These are phyloP conservation scores for Cercospora sojina DNA, from an alignment of 2,329 filamentous ascomycete species.

Conservation along the genomic window DNA sequence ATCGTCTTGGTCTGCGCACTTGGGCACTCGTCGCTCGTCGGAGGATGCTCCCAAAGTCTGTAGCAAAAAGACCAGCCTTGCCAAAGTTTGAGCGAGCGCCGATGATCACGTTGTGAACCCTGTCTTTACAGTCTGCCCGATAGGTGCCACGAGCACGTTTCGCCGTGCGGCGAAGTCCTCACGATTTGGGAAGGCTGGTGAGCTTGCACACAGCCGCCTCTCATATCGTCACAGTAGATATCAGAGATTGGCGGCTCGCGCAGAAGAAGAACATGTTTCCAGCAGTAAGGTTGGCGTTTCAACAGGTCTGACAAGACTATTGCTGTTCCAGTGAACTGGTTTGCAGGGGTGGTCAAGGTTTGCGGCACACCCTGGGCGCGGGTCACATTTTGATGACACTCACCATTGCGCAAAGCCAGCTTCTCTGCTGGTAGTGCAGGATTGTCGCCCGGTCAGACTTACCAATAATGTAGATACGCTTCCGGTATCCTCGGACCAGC, in stretches of 20 bases:
- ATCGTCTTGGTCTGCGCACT: neutral
- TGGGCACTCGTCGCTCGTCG: neutral
- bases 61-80: neutral
- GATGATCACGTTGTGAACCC: neutral
- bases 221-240: neutral
- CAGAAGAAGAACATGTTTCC: neutral
- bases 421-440: neutral
- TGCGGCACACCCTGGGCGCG: neutral
- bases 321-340: neutral
- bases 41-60: neutral
- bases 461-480: neutral
- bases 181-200: neutral
- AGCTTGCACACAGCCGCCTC: neutral
- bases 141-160: neutral
- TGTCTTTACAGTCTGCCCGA: neutral
- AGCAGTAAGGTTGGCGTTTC: neutral
- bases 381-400: slow-evolving; percentile 1
- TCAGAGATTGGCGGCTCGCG: neutral
- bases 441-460: neutral
- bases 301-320: neutral
- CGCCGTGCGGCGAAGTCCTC: neutral
- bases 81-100: neutral
- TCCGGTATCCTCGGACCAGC: neutral
- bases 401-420: neutral
- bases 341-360: slow-evolving; percentile 1